Evolutionary conservation across 768 basidiomycete genomes (phyloP).

Genomic region (Mycena haematopus): DNA sequence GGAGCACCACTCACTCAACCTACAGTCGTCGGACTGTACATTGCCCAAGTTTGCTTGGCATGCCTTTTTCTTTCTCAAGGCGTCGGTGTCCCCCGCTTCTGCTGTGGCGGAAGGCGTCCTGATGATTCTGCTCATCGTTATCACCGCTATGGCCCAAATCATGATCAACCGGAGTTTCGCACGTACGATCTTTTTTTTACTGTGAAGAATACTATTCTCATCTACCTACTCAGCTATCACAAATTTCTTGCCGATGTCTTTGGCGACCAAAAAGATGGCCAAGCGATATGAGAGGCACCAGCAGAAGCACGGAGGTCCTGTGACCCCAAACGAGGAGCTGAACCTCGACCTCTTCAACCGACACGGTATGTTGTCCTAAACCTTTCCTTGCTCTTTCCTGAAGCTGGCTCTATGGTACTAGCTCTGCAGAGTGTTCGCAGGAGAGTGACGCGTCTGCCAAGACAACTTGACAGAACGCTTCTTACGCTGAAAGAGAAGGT

Average conservation of each 20-base stretch:
- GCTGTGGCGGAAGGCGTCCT: slow-evolving; percentile 53
- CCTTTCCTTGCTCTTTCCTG: neutral
- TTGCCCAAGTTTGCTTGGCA: slow-evolving; percentile 69
- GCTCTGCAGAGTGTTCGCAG: slow-evolving; percentile 43
- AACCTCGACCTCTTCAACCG: slow-evolving; percentile 48
- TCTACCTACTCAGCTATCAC: slow-evolving; percentile 48
- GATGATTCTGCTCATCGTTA: slow-evolving; percentile 63
- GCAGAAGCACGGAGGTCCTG: slow-evolving; percentile 29
- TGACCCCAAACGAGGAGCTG: slow-evolving; percentile 28
- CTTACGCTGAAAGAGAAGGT: slow-evolving; percentile 40
- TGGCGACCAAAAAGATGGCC: slow-evolving; percentile 63
- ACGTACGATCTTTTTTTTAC: slow-evolving; percentile 38
- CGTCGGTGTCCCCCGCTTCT: slow-evolving; percentile 39
- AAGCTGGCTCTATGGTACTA: neutral
- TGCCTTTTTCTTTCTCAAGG: slow-evolving; percentile 73
- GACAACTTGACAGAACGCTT: slow-evolving; percentile 39
- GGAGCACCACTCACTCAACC: slow-evolving; percentile 19
- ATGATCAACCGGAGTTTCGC: slow-evolving; percentile 46
- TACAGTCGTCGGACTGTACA: slow-evolving; percentile 71
- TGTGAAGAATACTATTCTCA: neutral
- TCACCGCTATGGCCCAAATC: slow-evolving; percentile 55
- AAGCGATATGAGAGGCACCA: slow-evolving; percentile 47
- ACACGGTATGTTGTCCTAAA: slow-evolving; percentile 34
- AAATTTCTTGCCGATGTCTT: slow-evolving; percentile 63
- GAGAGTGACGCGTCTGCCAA: slow-evolving; percentile 36